Conservation (phyloP, 352 stramenopile species). For the Pythium sukuiense region DNA sequence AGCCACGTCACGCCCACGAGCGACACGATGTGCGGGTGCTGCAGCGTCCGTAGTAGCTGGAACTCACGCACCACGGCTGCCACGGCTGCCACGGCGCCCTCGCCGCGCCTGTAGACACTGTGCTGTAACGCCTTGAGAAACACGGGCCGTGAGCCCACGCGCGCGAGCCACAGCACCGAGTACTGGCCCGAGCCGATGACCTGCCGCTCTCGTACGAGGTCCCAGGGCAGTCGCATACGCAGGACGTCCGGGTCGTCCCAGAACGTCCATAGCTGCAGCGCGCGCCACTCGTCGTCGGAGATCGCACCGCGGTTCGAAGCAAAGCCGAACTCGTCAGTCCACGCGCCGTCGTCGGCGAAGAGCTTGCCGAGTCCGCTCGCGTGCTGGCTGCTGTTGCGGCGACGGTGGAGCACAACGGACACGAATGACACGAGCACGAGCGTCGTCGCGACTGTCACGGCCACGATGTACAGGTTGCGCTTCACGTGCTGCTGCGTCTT, state of each 20-base stretch:
- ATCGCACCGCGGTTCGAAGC: slow-evolving; percentile 14
- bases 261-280: slow-evolving; percentile 24
- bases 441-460: slow-evolving; percentile 14
- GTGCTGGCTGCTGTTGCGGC: not conserved
- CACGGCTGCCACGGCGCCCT: slow-evolving; percentile 17
- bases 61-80: slow-evolving; percentile 24
- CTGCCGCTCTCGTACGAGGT: slow-evolving; percentile 25
- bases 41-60: slow-evolving; percentile 32
- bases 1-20: slow-evolving; percentile 52
- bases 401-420: slow-evolving; percentile 9
- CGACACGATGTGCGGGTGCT: slow-evolving; percentile 53
- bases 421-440: slow-evolving; percentile 17
- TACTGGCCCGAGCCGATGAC: slow-evolving; percentile 27
- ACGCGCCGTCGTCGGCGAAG: slow-evolving; percentile 5
- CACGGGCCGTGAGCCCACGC: slow-evolving; percentile 14
- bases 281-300: slow-evolving; percentile 25
- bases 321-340: slow-evolving; percentile 11
- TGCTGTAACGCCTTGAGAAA: slow-evolving; percentile 29
- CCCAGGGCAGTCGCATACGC: slow-evolving; percentile 25
- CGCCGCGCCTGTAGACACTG: slow-evolving; percentile 9
- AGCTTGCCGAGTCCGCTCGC: not conserved
- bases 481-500: not conserved
- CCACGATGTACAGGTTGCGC: slow-evolving; percentile 23
- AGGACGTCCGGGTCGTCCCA: slow-evolving; percentile 25
- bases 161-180: slow-evolving; percentile 31